Base-by-base conservation (phyloP, 306 rosid species). In the Cicer judaicum region DNA sequence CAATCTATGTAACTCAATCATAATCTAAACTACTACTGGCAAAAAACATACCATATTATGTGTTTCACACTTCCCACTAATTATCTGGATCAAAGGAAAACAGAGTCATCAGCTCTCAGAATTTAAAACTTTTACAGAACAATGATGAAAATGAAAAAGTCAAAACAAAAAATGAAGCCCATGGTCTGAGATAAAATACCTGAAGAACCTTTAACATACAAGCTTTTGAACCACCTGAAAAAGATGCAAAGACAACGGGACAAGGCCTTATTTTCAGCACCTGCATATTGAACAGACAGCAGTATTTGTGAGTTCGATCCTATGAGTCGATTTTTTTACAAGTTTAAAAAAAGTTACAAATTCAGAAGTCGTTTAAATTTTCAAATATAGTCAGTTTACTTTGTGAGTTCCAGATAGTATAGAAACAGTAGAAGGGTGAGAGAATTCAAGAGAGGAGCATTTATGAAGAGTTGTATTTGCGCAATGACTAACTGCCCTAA, bases 151-250 rank as follows among this genome's bases (percentile, higher is more conserved):
- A 59, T 42, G 76, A 44, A 38, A 47, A 29, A 59, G 67, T n/a
- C 42, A 54, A 21, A 21, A 12, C 7, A 39, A 46, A 5, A 57
- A 3, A 36, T 2, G n/a, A 19, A 38, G 54, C 40, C 21, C 13
- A 7, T 9, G 59, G 66, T 48, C n/a, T 18, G 15, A 29, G 85
- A 82, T 14, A 70, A 40, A 78, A 79, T 81, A 94, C 99, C 99
- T 89, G 96, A 79, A 94, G 90, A 85, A 91, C 82, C 83, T 87
- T 88, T 65, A 73, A 70, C 98, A 94, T 88, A 75, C 96, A 94
- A 70, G 96, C 84, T 86, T 85, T 90, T 50, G 98, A 83, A 79
- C 97, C 98, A 11, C 98, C 98, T 39, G 97, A 91, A 80, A 94
- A 91, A 43, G 98, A 91, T 10, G 90, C 92, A 50, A 94, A 87